Base-by-base conservation (phyloP, 2,329 filamentous ascomycete genomes). In the Cytospora chrysosperma region DNA sequence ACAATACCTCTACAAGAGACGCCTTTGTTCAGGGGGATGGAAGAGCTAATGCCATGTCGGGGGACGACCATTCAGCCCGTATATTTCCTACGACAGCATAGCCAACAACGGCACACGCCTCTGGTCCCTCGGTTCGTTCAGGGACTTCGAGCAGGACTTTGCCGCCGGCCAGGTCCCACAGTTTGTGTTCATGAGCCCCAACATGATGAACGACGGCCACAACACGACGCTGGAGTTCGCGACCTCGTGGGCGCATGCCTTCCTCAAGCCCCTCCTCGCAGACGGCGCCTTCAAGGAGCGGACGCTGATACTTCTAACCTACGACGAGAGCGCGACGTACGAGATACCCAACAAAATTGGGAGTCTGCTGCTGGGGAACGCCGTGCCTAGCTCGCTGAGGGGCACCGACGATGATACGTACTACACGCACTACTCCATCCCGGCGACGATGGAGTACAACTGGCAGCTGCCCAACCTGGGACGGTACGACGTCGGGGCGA, bases 121-220 rank as follows among this genome's bases (percentile, higher is more conserved):
- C 2, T 78, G 81, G 40, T 81, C 84, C 65, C 81, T 89, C 68
- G 86, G 88, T 73, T 88, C 86, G 66, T 82, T 90, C 68, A 80
- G 81, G 27, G 77, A 82, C 62, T 90, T 91, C 74, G 76, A 85
- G 47, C 74, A 78, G 9, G 87, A 89, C 67, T 74, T 90, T 27
- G 75, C 78, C 28, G 78, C 78, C 51, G 76, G 85, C 65, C 74
- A 75, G 10, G 78, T 91, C 13, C 88, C 88, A 3, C 88, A 91
- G 72, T 90, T 86, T 76, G 80, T 83, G 47, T 85, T 87, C 73
- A 82, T 88, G 73, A 82, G 82, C 0, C 86, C 85, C 0, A 83
- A 88, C 72, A 86, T 88, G 85, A 81, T 85, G 54, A 84, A 85
- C 66, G 86, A 90, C 69, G 89, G 87, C 17, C 88, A 91, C 68